phyloP scores from a whole-genome alignment of 345 rosid genomes.

The Dimocarpus longan region DNA sequence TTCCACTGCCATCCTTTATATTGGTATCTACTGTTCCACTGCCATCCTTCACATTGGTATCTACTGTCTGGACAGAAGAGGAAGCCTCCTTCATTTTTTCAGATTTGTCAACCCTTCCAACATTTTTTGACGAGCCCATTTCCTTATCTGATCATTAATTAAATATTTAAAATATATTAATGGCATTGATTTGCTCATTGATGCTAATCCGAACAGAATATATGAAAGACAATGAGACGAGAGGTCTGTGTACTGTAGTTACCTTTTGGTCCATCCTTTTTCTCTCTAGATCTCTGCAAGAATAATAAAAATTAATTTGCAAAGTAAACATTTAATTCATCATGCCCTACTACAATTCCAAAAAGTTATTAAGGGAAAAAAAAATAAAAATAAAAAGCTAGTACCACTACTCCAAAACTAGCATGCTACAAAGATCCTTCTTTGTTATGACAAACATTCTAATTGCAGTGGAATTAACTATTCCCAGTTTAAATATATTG shows the following conservation, averaged over 20 bases:
- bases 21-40: conserved; percentile 28
- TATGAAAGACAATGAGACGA: neutral
- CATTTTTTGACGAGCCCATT: conserved; percentile 40
- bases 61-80: conserved; percentile 31
- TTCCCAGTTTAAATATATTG: neutral
- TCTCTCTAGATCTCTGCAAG: conserved; percentile 56
- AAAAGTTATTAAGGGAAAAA: neutral
- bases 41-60: conserved; percentile 34
- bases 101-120: conserved; percentile 34
- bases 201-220: neutral
- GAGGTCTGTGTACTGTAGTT: conserved; percentile 22
- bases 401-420: neutral
- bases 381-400: neutral
- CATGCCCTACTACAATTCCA: conserved; percentile 10
- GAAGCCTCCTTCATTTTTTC: conserved; percentile 40
- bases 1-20: too few species aligned
- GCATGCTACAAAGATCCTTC: neutral
- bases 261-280: conserved; percentile 65
- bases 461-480: neutral
- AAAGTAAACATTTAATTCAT: neutral
- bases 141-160: conserved; percentile 35
- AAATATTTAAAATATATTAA: neutral
- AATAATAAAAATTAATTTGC: conserved; percentile 17
- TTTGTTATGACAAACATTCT: neutral
- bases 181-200: conserved; percentile 9